These are phyloP conservation scores for Aspergillus asperescens DNA, from an alignment of 495 filamentous ascomycete species.

Conservation along the genomic window DNA sequence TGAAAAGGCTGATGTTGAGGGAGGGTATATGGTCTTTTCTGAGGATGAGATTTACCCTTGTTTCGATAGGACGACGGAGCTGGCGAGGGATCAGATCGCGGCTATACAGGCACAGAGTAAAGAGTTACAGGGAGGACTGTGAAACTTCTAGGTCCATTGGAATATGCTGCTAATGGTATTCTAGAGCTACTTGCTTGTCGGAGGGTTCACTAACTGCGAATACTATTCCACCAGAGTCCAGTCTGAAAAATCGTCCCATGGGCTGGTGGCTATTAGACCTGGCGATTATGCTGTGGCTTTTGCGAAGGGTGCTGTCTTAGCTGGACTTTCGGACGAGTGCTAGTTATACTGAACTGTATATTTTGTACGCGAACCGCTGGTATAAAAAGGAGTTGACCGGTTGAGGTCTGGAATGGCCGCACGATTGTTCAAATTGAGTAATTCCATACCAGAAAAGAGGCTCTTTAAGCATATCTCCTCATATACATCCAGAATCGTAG, in stretches of 20 bases:
- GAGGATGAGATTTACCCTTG: background rate
- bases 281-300: background rate
- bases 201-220: background rate
- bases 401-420: no score
- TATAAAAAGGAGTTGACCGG: no score
- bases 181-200: background rate
- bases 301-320: background rate
- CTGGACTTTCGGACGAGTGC: no score
- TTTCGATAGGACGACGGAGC: background rate
- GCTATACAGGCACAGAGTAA: background rate
- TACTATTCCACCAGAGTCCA: background rate
- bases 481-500: no score
- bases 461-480: no score
- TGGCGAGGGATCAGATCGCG: background rate
- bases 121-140: background rate
- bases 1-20: background rate
- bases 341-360: no score
- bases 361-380: no score
- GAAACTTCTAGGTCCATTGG: background rate
- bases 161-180: background rate
- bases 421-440: no score
- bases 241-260: background rate
- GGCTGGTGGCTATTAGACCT: background rate
- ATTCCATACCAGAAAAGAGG: no score
- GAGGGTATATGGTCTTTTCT: background rate